Base-by-base conservation (phyloP, 495 filamentous ascomycete genomes). In the Lepraria neglecta region DNA sequence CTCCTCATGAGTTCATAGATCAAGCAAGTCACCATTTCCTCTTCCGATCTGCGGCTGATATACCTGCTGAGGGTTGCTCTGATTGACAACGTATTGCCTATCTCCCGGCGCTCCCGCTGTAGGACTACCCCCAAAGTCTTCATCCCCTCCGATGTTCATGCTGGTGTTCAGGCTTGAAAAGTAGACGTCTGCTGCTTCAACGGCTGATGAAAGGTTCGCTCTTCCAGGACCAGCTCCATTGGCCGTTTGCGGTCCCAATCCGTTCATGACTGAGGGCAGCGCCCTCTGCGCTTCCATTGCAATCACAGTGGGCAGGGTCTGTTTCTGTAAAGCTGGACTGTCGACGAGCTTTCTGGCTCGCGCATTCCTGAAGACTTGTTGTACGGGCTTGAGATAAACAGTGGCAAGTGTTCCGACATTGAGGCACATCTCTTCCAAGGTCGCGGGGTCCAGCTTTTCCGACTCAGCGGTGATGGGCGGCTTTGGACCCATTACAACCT, bases 351-450 rank as follows among this genome's bases (percentile, higher is more conserved):
- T 82, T 28, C 90, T 80, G 3, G 89, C 86, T 17, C 94, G 84
- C 19, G 94, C 94, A 43, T 86, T 85, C 55, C 94, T 84, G 80
- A 99, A 97, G n/a, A 99, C 92, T 56, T 95, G 91, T 67, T 97
- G 89, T 6, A 97, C 94, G 6, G 94, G 95, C 72, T 97, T 97
- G 31, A 97, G 84, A 70, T 99, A 99, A 58, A 99, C 91, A 5
- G 94, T 97, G 7, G 94, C 92, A 3, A 97, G 80, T 0, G 94
- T 99, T 64, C 95, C 95, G 63, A 99, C 90, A 71, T 91, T 92
- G 50, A 97, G 82, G 70, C 95, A 97, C 78, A 98, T 90, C 72
- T 98, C 95, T 76, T 97, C 94, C 24, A 98, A 82, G 0, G 94
- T 97, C 31, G 77, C 82, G 0, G 92, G 87, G 70, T 97, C 95